Percentiles rank a stretch among this genome's conserved stretches.
phyloP scores from a whole-genome alignment of 169 alveolate genomes.

The Plasmodium vivax region DNA sequence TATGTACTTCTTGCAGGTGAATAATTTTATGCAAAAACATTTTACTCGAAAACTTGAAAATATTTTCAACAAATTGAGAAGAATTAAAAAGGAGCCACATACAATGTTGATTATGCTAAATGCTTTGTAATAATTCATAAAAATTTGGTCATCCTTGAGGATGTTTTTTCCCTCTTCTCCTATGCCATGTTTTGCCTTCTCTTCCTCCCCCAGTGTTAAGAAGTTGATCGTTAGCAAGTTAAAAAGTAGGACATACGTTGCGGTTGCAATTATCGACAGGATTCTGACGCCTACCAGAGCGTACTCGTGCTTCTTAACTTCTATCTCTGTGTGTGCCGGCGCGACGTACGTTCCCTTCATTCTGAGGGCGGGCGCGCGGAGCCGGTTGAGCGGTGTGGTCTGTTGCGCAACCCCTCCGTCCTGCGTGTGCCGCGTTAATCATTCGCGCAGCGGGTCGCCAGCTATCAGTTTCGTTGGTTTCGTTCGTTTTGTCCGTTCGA shows the following conservation, averaged over 20 bases:
- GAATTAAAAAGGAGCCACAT: constrained; percentile 30
- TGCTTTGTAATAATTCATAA: constrained; percentile 36
- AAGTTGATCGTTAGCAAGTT: not conserved
- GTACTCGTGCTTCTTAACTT: not conserved
- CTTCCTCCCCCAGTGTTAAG: constrained; percentile 17
- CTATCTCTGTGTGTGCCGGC: not conserved
- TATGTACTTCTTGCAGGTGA: constrained; percentile 21
- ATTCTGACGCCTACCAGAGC: constrained; percentile 10
- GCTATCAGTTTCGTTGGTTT: not conserved
- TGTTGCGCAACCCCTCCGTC: not conserved
- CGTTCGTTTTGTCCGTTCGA: too few relatives aligned
- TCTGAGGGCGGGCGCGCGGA: not conserved
- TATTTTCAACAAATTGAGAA: constrained; percentile 9
- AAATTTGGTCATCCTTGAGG: constrained; percentile 34
- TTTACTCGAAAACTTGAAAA: not conserved
- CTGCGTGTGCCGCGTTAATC: not conserved
- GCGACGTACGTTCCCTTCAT: constrained; percentile 9
- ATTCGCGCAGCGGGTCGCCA: not conserved
- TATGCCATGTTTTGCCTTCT: constrained; percentile 1
- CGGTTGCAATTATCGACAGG: constrained; percentile 9
- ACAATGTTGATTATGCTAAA: constrained; percentile 34
- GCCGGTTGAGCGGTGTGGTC: not conserved
- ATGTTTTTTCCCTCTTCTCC: not conserved
- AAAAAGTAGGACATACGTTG: constrained; percentile 22
- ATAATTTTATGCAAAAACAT: not conserved